Conservation (phyloP, 176 grass and related monocot species). For the Triticum dicoccoides region DNA sequence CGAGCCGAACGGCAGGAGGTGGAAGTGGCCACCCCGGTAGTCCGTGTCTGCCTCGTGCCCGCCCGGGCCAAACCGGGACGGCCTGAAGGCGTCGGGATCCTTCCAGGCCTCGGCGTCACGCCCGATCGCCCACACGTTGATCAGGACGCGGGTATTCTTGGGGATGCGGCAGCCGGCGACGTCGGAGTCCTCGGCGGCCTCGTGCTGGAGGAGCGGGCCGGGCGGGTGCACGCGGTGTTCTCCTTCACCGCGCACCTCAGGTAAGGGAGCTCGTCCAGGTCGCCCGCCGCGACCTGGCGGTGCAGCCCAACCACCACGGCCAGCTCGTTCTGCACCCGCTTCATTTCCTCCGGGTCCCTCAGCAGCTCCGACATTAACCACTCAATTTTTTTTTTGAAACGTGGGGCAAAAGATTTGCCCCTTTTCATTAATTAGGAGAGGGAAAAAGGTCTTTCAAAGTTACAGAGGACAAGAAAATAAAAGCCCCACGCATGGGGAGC, state of each 20-base stretch:
- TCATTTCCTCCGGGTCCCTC: conserved; percentile 37
- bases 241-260: conserved; percentile 49
- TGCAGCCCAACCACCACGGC: conserved; percentile 27
- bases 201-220: conserved; percentile 45
- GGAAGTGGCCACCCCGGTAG: conserved; percentile 55
- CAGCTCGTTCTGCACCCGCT: conserved; percentile 43
- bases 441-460: too few relatives aligned
- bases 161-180: conserved; percentile 45
- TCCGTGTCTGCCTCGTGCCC: conserved; percentile 28
- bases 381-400: conserved; percentile 24
- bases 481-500: too few relatives aligned
- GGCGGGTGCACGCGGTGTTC: conserved; percentile 56
- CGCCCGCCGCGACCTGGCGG: conserved; percentile 27
- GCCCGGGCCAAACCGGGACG: conserved; percentile 27
- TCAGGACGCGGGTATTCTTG: conserved; percentile 35
- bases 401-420: too few relatives aligned
- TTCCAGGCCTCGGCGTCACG: conserved; percentile 45
- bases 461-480: too few relatives aligned
- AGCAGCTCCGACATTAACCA: conserved; percentile 58
- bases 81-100: conserved; percentile 30
- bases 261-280: conserved; percentile 54
- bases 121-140: conserved; percentile 55
- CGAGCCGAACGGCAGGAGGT: conserved; percentile 58
- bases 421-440: too few relatives aligned
- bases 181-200: conserved; percentile 44